Evolutionary conservation across 805 yeast species (phyloP), one percentile per base, ranked within the genome.

Genomic region (Metschnikowia shivogae): DNA sequence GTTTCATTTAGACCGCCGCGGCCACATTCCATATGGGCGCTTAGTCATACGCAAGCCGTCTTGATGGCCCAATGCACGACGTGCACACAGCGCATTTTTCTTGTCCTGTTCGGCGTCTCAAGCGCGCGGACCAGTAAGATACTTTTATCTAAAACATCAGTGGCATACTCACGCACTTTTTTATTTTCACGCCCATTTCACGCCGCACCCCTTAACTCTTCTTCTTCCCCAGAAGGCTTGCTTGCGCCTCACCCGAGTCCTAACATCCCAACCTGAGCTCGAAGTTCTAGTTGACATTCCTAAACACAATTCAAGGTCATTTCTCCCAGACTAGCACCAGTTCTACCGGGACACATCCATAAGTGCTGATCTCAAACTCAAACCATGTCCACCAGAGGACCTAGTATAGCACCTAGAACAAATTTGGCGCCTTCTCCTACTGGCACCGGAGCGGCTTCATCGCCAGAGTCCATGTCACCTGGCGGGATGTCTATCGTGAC

Each of bases 401-500:
- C 56, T 34, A 46, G 49, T 17, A 54, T 54, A 35, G 57, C 57
- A 6, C 57, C 57, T 17, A 42, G 57, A 17, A 38, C 57, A 13
- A 32, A 27, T 12, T 39, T 50, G 49, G 53, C 56, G 13, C 54
- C 55, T 5, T 48, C 53, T 7, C 56, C 58, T 13, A 50, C 48
- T 4, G 52, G 46, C 3, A 39, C 54, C 7, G 52, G 49, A 13
- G 30, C 36, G 3, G 52, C 55, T 4, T 47, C 51, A 10, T 47
- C 52, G 34, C 58, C 58, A 5, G 58, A 53, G n/a, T 42, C 48
- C 32, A 43, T 46, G 14, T 43, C 52, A 19, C 44, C 58, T 2
- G 53, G 52, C 5, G 40, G 42, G 6, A 49, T 56, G 32, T 75
- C 73, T 54, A 81, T 81, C 20, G 74, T 76, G 48, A 79, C 85